Evolutionary conservation across 257 asterid genomes (phyloP), one percentile per base, ranked within the genome.

Genomic region (Solanum pennellii): DNA sequence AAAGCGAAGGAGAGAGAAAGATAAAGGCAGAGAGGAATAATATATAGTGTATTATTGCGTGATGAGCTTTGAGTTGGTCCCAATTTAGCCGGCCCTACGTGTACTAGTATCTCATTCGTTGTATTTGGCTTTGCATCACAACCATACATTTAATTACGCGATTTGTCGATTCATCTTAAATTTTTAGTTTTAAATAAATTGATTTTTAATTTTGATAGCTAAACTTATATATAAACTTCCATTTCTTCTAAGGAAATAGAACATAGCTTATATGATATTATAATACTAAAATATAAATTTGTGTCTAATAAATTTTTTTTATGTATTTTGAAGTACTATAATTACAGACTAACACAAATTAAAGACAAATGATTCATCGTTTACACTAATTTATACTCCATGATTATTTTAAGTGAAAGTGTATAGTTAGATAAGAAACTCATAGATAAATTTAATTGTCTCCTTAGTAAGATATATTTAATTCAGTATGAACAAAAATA

Each of bases 81-180:
- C 77, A 71, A 35, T 35, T 71, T 68, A 68, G 41, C 75, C 75
- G 75, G 75, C 75, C 75, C 75, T 27, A 27, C 76, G 18, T 68
- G 21, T 59, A 56, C 66, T 66, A 6, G 74, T 13, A 69, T 69
- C 42, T 71, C 42, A 31, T 71, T 71, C 76, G 76, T 71, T 71
- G 76, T 4, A 71, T 29, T 71, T 71, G 76, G 42, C 76, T 68
- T 68, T 27, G 72, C 65, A 56, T 56, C 65, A 18, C 65, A 18
- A 7, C 65, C 65, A 56, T 56, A 20, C 65, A 7, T 56, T 56
- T 56, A 56, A 56, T 56, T 56, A 11, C 8, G 12, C 25, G 12
- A 65, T 65, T n/a, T n/a, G 0, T 0, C 0, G 2, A 39, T 7
- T 39, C 42, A 15, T 49, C 18, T 49, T 5, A 15, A 49, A 49